Base-by-base conservation (phyloP, 371 early-diverging fungal species). In the Mortierella sp. region DNA sequence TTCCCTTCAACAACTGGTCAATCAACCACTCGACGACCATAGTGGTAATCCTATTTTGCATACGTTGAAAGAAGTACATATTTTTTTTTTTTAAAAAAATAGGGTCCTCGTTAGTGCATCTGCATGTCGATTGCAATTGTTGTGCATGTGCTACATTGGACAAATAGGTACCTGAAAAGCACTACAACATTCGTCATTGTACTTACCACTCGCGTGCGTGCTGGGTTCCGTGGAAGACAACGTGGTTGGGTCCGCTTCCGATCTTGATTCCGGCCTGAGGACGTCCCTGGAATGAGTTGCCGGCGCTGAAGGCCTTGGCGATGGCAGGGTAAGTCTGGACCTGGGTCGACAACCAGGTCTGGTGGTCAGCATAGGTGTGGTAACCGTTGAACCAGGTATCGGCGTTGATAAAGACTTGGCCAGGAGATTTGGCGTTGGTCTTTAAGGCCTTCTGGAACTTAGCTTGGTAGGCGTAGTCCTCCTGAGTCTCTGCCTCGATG, bases 221-320 rank as follows among this genome's bases (percentile, higher is more conserved):
- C 66, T 76, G 83, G 41, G 71, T 81, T 45, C 78, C 83, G 37
- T 83, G 84, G 68, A 83, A 66, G 43, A 83, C 84, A 75, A 83
- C 31, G 44, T 83, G 71, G 68, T 78, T 78, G 6, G 84, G 70
- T 6, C 84, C 84, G n/a, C 7, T 75, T 31, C 84, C 84, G 44
- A 83, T 83, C 79, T 78, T 83, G 58, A 83, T 76, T 64, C 84
- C 84, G 44, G 61, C 58, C 70, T 79, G 79, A 14, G 43, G 43
- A 24, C 79, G 74, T 22, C 68, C 68, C 66, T 79, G 79, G 73
- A 19, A 83, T 13, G 79, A 65, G 26, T 83, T 78, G 2, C 84
- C 84, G 16, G 79, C 79, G 34, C 70, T 72, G 71, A 83, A 50
- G 29, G 70, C 43, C 7, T 73, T 64, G 31, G 79, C 79, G 48